These are phyloP conservation scores for Pistacia integerrima DNA, from an alignment of 345 rosid genomes.

Conservation along the genomic window DNA sequence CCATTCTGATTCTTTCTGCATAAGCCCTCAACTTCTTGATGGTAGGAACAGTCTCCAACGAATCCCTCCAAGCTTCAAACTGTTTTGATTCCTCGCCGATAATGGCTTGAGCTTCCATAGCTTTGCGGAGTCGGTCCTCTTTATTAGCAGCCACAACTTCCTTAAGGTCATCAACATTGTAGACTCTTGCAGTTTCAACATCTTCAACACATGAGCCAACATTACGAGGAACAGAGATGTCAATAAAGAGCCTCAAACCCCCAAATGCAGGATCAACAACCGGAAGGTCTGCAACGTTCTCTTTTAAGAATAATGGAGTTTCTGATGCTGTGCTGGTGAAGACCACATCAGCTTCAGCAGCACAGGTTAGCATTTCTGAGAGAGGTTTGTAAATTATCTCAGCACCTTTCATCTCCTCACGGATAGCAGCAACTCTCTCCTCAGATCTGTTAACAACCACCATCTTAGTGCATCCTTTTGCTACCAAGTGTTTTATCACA, in stretches of 20 bases:
- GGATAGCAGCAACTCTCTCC: conserved; percentile 79
- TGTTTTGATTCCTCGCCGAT: conserved; percentile 77
- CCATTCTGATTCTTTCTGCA: conserved; percentile 81
- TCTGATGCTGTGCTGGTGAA: conserved; percentile 96
- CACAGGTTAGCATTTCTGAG: conserved; percentile 64
- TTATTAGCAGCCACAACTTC: conserved; percentile 99
- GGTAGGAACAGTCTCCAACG: conserved; percentile 91
- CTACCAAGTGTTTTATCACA: conserved; percentile 75
- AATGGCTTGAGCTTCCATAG: conserved; percentile 92
- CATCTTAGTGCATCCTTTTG: conserved; percentile 68
- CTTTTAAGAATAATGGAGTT: conserved; percentile 70
- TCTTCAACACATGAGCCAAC: conserved; percentile 78
- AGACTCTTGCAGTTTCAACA: conserved; percentile 56
- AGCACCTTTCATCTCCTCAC: conserved; percentile 65
- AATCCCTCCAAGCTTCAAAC: conserved; percentile 96
- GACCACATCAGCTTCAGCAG: conserved; percentile 83
- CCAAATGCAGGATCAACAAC: conserved; percentile 56
- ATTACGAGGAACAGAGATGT: conserved; percentile 90
- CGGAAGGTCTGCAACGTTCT: conserved; percentile 62
- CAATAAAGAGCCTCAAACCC: conserved; percentile 73
- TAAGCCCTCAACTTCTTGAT: conserved; percentile 94
- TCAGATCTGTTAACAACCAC: conserved; percentile 71
- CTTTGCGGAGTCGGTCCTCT: conserved; percentile 89
- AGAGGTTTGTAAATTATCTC: conserved; percentile 75
- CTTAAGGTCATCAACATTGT: conserved; percentile 93